phyloP scores from a whole-genome alignment of 352 stramenopile species.

The Phytophthora brassicae region DNA sequence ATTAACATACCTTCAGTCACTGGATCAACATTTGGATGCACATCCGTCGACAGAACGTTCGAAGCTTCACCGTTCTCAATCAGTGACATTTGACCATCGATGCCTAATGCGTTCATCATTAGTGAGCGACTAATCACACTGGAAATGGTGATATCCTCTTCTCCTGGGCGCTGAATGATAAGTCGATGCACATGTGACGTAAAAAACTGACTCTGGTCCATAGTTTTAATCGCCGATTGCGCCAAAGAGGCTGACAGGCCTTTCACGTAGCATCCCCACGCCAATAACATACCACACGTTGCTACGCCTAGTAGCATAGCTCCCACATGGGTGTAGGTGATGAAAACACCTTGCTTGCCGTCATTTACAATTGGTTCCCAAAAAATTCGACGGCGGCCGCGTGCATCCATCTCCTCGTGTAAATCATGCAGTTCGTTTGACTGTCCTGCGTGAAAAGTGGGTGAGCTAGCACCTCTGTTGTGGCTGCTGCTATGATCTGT shows the following conservation, averaged over 20 bases:
- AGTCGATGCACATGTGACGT: slow-evolving; percentile 67
- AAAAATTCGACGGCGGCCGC: slow-evolving; percentile 40
- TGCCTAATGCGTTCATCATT: slow-evolving; percentile 49
- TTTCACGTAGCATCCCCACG: slow-evolving; percentile 78
- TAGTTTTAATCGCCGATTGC: slow-evolving; percentile 61
- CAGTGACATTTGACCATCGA: slow-evolving; percentile 35
- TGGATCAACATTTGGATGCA: slow-evolving; percentile 37
- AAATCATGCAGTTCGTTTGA: slow-evolving; percentile 28
- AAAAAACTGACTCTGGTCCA: slow-evolving; percentile 66
- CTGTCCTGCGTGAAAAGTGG: slow-evolving; percentile 32
- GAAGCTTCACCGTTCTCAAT: slow-evolving; percentile 51
- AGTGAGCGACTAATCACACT: slow-evolving; percentile 67
- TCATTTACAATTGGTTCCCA: slow-evolving; percentile 79
- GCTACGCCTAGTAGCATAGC: slow-evolving; percentile 56
- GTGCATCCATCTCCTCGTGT: slow-evolving; percentile 25
- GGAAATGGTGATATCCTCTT: slow-evolving; percentile 78
- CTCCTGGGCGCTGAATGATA: slow-evolving; percentile 63
- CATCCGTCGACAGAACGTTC: slow-evolving; percentile 30
- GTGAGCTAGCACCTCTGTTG: slow-evolving; percentile 6
- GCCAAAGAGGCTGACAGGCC: slow-evolving; percentile 67
- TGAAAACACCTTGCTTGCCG: slow-evolving; percentile 76
- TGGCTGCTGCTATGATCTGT: slow-evolving; percentile 16
- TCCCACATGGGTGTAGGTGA: slow-evolving; percentile 76
- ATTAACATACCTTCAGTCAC: slow-evolving; percentile 59
- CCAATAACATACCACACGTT: slow-evolving; percentile 51